Percentiles rank a stretch among this genome's conserved stretches.
Conservation (phyloP, 345 rosid genomes). For the Kandelia obovata region DNA sequence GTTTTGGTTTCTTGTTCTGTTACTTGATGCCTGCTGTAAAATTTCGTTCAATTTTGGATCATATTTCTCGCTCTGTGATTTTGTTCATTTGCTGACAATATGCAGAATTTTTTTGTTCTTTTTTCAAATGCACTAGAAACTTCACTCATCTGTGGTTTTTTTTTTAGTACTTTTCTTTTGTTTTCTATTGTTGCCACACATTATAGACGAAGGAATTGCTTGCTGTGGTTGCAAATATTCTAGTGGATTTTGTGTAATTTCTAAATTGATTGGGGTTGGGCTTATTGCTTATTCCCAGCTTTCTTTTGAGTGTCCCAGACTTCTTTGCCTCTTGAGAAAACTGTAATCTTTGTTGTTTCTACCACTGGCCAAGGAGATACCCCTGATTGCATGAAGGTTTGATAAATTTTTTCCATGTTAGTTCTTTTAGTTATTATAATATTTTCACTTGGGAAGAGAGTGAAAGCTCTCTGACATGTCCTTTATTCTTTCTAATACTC, state of each 20-base stretch:
- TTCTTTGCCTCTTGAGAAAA: conserved; percentile 50
- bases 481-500: conserved; percentile 9
- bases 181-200: background rate
- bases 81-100: too few relatives aligned
- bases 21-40: too few relatives aligned
- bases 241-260: too few relatives aligned
- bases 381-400: conserved; percentile 87
- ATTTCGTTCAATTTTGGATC: too few relatives aligned
- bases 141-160: background rate
- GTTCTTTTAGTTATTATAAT: background rate
- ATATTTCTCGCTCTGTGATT: too few relatives aligned
- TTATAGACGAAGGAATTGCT: background rate
- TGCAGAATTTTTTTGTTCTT: background rate
- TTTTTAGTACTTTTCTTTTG: background rate
- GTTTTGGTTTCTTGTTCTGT: too few relatives aligned
- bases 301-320: conserved; percentile 40
- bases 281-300: background rate
- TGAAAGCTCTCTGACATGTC: background rate
- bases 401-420: background rate
- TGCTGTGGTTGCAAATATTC: background rate
- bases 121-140: background rate
- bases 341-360: conserved; percentile 74
- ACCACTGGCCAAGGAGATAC: conserved; percentile 96
- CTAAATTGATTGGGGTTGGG: background rate
- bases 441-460: background rate